These are phyloP conservation scores for Aspergillus ruber DNA, from an alignment of 2,329 filamentous ascomycete species.

Conservation along the genomic window DNA sequence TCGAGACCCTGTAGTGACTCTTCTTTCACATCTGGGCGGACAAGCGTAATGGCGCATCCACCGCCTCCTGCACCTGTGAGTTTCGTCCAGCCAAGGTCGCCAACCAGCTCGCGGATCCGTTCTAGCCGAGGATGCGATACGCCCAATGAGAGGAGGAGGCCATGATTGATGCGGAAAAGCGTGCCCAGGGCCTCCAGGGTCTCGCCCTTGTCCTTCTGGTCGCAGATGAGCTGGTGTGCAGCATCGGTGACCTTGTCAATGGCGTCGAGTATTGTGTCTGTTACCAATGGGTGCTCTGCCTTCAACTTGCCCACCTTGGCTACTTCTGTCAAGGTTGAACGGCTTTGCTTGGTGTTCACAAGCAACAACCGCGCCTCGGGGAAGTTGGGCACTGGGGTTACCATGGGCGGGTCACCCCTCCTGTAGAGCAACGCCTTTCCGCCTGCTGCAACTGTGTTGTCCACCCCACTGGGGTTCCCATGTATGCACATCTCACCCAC, in stretches of 20 bases:
- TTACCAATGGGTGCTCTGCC: slow-evolving; percentile 65
- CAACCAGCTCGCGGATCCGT: slow-evolving; percentile 81
- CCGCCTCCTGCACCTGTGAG: slow-evolving; percentile 92
- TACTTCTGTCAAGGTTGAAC: slow-evolving; percentile 79
- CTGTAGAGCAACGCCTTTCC: slow-evolving; percentile 93
- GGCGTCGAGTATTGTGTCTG: slow-evolving; percentile 73
- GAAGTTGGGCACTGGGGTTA: slow-evolving; percentile 75
- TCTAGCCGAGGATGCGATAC: slow-evolving; percentile 93
- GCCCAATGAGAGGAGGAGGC: slow-evolving; percentile 79
- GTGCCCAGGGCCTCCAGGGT: slow-evolving; percentile 72
- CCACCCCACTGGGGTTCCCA: slow-evolving; percentile 90
- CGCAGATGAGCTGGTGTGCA: slow-evolving; percentile 49
- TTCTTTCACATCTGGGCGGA: slow-evolving; percentile 59
- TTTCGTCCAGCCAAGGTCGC: slow-evolving; percentile 95
- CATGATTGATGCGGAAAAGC: slow-evolving; percentile 89
- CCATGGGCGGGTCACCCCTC: slow-evolving; percentile 68
- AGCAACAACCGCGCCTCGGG: slow-evolving; percentile 85
- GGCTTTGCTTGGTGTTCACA: slow-evolving; percentile 80
- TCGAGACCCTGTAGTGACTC: slow-evolving; percentile 60
- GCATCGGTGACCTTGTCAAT: slow-evolving; percentile 62
- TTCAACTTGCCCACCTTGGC: slow-evolving; percentile 74
- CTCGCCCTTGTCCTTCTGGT: slow-evolving; percentile 62
- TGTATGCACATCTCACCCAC: slow-evolving; percentile 97
- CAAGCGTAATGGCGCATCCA: slow-evolving; percentile 86
- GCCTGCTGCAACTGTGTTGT: slow-evolving; percentile 91